Evolutionary conservation across 1,284 basidiomycete species (phyloP), one percentile per base, ranked within the genome.

Genomic region (Cryptococcus sp.): DNA sequence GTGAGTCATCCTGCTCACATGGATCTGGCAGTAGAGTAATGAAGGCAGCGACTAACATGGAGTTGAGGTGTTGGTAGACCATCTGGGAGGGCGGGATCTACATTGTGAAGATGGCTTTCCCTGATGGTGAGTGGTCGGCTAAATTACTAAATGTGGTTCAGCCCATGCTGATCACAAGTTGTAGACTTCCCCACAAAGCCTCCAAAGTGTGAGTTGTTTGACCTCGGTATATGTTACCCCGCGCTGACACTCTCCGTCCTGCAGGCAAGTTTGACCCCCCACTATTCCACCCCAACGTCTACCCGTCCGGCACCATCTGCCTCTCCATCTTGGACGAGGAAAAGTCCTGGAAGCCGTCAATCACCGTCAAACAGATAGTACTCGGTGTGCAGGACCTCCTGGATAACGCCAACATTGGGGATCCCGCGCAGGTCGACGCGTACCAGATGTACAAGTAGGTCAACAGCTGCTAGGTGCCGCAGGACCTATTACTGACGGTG

Each of bases 311-410:
- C 24, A 99, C 96, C 20, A 94, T 98, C 50, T 99, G 96, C 75
- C 82, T 98, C 21, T 97, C 93, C 15, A 99, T 99, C 72, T 79
- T 99, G 40, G 95, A 98, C 73, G 96, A 99, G 75, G 96, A 99
- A 78, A 98, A 98, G 78, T 88, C 87, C 5, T 99, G 96, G 96
- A 98, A 98, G 76, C 93, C 96, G 11, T 89, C 93, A 1, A 98
- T 99, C 69, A 98, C 94, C 2, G 92, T 99, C 79, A 99, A 98
- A 77, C 64, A 98, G 92, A 94, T 99, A 65, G 80, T 98, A 24
- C 82, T 98, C 16, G 96, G 96, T 50, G 91, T 97, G 58, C 94
- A 98, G 76, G 93, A 96, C 69, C 80, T 98, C 7, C 80, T 98
- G 52, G 88, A 94, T 70, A 90, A 97, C 68, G 93, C 94, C 7